Conservation (phyloP, 257 asterid genomes). For the Solanum corneliomulleri region DNA sequence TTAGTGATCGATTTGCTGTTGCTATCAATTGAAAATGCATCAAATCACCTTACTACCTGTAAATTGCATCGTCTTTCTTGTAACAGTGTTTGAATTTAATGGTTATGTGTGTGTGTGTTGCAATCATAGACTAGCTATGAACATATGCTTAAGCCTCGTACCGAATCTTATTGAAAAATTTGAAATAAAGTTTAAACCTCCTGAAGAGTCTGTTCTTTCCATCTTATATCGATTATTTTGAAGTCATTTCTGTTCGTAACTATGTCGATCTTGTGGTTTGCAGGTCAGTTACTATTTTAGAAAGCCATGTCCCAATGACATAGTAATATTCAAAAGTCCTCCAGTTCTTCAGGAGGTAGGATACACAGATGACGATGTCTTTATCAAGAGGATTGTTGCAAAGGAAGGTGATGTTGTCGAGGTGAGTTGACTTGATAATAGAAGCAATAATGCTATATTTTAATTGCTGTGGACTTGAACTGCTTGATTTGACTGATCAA, state of each 20-base stretch:
- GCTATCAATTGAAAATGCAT: background rate
- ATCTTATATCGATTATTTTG: background rate
- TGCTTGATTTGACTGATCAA: background rate
- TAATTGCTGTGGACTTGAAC: background rate
- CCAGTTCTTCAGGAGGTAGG: slow-evolving; percentile 67
- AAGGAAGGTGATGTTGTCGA: slow-evolving; percentile 84
- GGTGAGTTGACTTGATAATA: slow-evolving; percentile 23
- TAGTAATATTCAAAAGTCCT: slow-evolving; percentile 88
- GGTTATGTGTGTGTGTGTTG: background rate
- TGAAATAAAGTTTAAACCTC: background rate
- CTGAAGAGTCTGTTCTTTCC: background rate
- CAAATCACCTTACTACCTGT: background rate
- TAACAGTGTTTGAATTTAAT: background rate
- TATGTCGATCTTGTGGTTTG: background rate
- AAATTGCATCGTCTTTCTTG: background rate
- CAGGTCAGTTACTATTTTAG: slow-evolving; percentile 82
- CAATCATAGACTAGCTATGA: background rate
- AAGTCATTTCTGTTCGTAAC: background rate
- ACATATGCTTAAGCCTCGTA: background rate
- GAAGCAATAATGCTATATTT: background rate
- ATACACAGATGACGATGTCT: slow-evolving; percentile 56
- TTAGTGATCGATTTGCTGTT: background rate
- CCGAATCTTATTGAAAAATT: background rate
- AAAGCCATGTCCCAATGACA: slow-evolving; percentile 71
- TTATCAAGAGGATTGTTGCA: slow-evolving; percentile 85